These are phyloP conservation scores for Asterochloris erici DNA, from an alignment of 139 green algal species.

Conservation along the genomic window DNA sequence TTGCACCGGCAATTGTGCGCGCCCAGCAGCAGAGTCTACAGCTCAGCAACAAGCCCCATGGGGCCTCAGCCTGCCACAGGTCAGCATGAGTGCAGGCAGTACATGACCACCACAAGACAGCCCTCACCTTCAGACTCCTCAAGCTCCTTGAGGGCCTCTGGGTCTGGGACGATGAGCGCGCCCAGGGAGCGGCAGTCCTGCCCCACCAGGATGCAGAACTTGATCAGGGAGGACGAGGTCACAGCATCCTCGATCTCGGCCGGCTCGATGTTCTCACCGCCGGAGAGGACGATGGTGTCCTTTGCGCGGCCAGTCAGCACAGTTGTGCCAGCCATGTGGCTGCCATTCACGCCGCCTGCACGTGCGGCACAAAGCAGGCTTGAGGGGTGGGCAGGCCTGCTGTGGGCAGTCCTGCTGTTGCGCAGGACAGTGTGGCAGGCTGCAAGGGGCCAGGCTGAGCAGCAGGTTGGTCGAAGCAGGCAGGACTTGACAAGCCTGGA, in stretches of 20 bases:
- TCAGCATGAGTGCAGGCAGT: neutral
- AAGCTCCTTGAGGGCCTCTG: conserved; percentile 43
- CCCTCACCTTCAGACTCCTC: conserved; percentile 46
- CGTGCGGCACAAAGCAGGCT: no score
- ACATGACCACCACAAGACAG: neutral
- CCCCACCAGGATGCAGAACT: conserved; percentile 81
- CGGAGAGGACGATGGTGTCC: conserved; percentile 89
- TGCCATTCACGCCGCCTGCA: conserved; percentile 43
- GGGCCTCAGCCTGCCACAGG: neutral
- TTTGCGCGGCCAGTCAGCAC: conserved; percentile 76
- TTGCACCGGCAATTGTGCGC: neutral
- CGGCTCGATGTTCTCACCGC: conserved; percentile 93
- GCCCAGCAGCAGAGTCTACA: neutral
- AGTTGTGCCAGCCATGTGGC: conserved; percentile 61
- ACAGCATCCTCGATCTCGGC: conserved; percentile 81
- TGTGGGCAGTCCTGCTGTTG: no score
- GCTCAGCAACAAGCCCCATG: neutral
- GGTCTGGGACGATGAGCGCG: conserved; percentile 58
- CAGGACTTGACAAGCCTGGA: no score
- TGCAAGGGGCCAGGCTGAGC: no score
- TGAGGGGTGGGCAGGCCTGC: no score
- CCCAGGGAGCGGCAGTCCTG: conserved; percentile 51
- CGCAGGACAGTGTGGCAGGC: no score
- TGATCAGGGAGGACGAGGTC: conserved; percentile 49
- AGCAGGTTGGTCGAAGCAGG: no score